These are phyloP conservation scores for Anthracocystis panici-leucophaei DNA, from an alignment of 1,284 basidiomycete genomes.

Conservation along the genomic window DNA sequence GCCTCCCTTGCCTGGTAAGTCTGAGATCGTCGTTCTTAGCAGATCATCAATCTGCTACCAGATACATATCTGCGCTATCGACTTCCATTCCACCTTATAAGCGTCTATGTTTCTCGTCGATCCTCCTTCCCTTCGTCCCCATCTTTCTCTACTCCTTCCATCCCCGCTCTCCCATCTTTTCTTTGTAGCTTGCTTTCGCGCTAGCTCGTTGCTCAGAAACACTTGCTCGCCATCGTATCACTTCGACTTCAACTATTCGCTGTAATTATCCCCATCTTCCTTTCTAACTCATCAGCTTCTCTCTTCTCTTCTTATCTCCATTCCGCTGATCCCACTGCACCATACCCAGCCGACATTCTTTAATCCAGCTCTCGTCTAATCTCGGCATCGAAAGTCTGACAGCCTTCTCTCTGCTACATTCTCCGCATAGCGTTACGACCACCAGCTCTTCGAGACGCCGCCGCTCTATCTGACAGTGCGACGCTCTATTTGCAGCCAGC, in stretches of 20 bases:
- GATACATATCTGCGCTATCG: conserved; percentile 24
- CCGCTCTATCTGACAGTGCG: neutral
- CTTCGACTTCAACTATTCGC: neutral
- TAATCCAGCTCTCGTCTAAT: conserved; percentile 20
- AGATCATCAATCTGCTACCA: conserved; percentile 7
- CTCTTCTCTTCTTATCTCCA: neutral
- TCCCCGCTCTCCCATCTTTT: neutral
- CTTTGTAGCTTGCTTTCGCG: neutral
- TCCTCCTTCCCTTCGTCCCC: conserved; percentile 15
- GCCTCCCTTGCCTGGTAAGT: conserved; percentile 8
- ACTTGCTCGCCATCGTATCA: neutral
- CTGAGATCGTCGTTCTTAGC: conserved; percentile 11
- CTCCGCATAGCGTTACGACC: neutral
- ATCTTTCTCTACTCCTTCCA: conserved; percentile 7
- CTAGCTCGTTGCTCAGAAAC: neutral
- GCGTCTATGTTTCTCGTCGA: conserved; percentile 33
- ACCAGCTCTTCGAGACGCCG: conserved; percentile 1
- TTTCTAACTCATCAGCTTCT: neutral
- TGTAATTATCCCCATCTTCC: neutral
- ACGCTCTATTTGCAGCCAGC: conserved; percentile 5
- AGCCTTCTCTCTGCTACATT: neutral
- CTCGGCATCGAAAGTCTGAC: conserved; percentile 9
- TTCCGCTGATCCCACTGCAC: neutral
- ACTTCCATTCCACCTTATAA: conserved; percentile 40
- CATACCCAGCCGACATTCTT: neutral